Evolutionary conservation across 345 rosid species (phyloP), one percentile per base, ranked within the genome.

Genomic region (Brassica juncea): DNA sequence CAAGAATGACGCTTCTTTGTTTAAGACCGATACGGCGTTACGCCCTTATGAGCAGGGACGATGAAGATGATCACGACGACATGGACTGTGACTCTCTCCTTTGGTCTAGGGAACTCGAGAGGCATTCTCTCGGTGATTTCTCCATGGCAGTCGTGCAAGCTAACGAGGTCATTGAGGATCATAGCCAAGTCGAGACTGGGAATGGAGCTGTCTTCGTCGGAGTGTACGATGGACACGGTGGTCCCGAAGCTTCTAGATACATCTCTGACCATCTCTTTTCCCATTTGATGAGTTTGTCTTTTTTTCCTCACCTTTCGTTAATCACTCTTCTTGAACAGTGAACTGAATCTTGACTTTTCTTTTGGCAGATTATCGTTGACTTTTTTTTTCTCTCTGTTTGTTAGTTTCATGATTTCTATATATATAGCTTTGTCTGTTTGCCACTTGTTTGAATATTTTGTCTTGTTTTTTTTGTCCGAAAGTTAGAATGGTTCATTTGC

Each of bases 211-310:
- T 88, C n/a, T 93, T 94, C 75, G 86, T 92, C 66, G 98, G 99
- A 15, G 94, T 94, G 62, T 91, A 91, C 68, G 99, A 94, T 74
- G 99, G 99, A 1, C 99, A 95, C 78, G 99, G 99, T 19, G 99
- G 99, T 23, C 92, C 97, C n/a, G 98, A 93, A 16, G 98, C 99
- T 54, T 84, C 99, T 69, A 80, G 88, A 39, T 95, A 84, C 78
- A 83, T 95, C 82, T 82, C 85, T 35, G 98, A 93, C 75, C 91
- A 93, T 83, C 92, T 95, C 73, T 93, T 93, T 72, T 71, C 78
- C 8, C 86, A 93, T 84, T 83, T 95, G 28, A 91, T 87, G 83
- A 86, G 99, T 93, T 66, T 81, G 93, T 74, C 58, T 75, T 15
- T 6, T 9, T 73, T 9, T 21, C 23, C 23, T 39, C 47, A 39